phyloP scores from a whole-genome alignment of 345 rosid genomes.

The Camelina neglecta region DNA sequence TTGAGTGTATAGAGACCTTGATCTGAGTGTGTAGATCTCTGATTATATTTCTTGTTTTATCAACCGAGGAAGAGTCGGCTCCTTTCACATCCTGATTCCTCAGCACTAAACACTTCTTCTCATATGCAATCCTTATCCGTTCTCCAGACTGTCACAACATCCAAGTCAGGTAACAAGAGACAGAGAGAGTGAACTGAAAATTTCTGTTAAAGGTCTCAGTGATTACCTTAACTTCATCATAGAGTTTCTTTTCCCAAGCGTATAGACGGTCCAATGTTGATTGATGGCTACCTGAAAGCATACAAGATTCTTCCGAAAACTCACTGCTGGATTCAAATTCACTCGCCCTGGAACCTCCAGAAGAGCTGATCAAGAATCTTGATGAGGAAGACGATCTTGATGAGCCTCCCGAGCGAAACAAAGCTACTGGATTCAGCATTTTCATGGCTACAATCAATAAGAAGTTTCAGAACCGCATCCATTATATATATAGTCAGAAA shows the following conservation, averaged over 20 bases:
- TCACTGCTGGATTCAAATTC: conserved; percentile 31
- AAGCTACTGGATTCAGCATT: conserved; percentile 88
- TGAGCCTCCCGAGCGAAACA: conserved; percentile 64
- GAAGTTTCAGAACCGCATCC: conserved; percentile 32
- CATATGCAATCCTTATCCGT: conserved; percentile 70
- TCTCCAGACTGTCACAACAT: conserved; percentile 70
- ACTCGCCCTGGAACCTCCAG: conserved; percentile 50
- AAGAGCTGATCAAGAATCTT: conserved; percentile 64
- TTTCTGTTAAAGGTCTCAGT: background rate
- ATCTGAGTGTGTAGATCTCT: conserved; percentile 84
- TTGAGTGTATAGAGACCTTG: conserved; percentile 80
- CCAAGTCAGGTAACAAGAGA: conserved; percentile 2
- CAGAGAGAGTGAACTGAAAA: background rate
- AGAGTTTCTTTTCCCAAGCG: conserved; percentile 95
- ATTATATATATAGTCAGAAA: background rate
- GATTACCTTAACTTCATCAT: conserved; percentile 84
- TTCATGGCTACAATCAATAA: conserved; percentile 68
- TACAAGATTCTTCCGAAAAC: conserved; percentile 50
- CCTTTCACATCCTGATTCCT: conserved; percentile 84
- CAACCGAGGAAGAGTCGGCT: conserved; percentile 61
- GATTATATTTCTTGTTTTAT: conserved; percentile 73
- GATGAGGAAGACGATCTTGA: conserved; percentile 85
- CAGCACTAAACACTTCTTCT: conserved; percentile 73
- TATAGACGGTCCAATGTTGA: conserved; percentile 81
- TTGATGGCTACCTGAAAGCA: conserved; percentile 75